These are phyloP conservation scores for Lepiota brunneoincarnata DNA, from an alignment of 768 basidiomycete genomes.

Conservation along the genomic window DNA sequence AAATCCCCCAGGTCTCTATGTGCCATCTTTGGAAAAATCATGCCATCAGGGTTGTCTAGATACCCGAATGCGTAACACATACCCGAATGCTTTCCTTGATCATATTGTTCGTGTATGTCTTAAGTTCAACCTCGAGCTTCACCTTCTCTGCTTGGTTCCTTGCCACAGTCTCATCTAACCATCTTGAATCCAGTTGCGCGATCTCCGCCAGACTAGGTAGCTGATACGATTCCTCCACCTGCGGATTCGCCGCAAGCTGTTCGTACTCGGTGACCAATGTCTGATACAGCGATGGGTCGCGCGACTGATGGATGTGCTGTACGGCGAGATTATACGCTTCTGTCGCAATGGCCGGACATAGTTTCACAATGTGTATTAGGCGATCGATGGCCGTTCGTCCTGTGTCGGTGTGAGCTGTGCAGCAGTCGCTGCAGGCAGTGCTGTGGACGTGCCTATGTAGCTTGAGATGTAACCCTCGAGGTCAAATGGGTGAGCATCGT, in stretches of 20 bases:
- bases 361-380: conserved; percentile 61
- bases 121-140: conserved; percentile 92
- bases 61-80: conserved; percentile 21
- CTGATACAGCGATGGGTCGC: conserved; percentile 65
- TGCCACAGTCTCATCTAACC: conserved; percentile 67
- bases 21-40: conserved; percentile 62
- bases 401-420: conserved; percentile 21
- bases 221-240: conserved; percentile 19
- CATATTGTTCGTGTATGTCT: conserved; percentile 94
- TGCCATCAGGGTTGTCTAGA: background rate
- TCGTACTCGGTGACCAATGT: conserved; percentile 54
- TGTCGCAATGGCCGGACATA: conserved; percentile 66
- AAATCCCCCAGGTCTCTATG: conserved; percentile 86
- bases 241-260: conserved; percentile 28
- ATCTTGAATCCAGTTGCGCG: conserved; percentile 57
- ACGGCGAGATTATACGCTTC: conserved; percentile 72
- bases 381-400: conserved; percentile 79
- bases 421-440: background rate
- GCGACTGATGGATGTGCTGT: conserved; percentile 59
- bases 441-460: conserved; percentile 60
- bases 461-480: conserved; percentile 75
- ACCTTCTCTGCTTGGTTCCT: conserved; percentile 71
- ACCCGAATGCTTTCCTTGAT: conserved; percentile 99
- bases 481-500: conserved; percentile 85
- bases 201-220: conserved; percentile 48